Base-by-base conservation (phyloP, 2,329 filamentous ascomycete genomes). In the Xylaria sp. region DNA sequence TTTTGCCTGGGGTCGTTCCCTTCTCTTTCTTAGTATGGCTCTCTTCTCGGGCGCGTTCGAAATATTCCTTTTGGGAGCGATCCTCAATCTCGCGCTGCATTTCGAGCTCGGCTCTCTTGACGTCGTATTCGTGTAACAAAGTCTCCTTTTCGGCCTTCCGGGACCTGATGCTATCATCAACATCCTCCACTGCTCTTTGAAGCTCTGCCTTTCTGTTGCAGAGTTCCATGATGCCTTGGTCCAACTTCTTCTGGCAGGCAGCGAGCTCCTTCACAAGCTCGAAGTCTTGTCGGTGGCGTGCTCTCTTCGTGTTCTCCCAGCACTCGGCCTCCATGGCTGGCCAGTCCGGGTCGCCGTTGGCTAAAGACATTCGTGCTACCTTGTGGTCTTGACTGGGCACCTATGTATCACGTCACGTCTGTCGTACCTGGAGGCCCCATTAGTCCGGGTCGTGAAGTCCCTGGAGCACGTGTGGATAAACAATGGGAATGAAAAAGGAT, bases 101-200 rank as follows among this genome's bases (percentile, higher is more conserved):
- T 10, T 42, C n/a, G 18, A 70, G 52, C n/a, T 23, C 48, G 6
- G 50, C 39, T 46, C 56, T 56, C 44, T 42, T 62, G 0, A 55
- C 59, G 11, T 73, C 67, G 46, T 65, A 69, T 9, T 69, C 66
- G 1, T 65, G 60, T 3, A 48, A 62, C 2, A 73, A 48, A 19
- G 60, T 63, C 18, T 69, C 67, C 56, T 70, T 67, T 49, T 69
- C 64, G 39, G 65, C 58, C 54, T 70, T 68, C 2, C 67, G 62
- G 2, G 56, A 58, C 16, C 66, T 56, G 19, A 73, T 72, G 44
- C 46, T 59, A 1, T 55, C 49, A 4, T 59, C 53, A 11, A 71
- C 13, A 6, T 60, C 51, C 2, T 63, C 55, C 2, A 73, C 35
- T 46, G 71, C 65, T 6, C 54, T 61, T 39, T 71, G 56, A 1